These are phyloP conservation scores for Vitis hybrid DNA, from an alignment of 177 flowering plant genomes.

Conservation along the genomic window DNA sequence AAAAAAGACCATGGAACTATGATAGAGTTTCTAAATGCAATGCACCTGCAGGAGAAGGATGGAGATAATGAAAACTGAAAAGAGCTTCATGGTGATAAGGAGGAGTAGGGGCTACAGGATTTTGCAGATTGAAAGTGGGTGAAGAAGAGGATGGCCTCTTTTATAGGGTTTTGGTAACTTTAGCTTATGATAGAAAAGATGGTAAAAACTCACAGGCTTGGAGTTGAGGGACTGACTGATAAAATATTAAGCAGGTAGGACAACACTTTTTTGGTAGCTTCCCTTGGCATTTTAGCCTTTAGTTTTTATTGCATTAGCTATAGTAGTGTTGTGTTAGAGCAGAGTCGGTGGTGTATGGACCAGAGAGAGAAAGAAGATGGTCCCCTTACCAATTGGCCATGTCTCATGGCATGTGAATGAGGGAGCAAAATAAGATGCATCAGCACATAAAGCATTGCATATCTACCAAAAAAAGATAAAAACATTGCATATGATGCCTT, in stretches of 20 bases:
- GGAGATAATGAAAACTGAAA: conserved; percentile 16
- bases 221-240: not conserved
- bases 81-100: conserved; percentile 19
- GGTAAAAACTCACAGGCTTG: not conserved
- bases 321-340: too few species aligned
- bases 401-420: not conserved
- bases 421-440: not conserved
- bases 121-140: not conserved
- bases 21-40: not conserved
- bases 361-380: conserved; percentile 1
- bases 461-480: not conserved
- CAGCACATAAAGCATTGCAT: not conserved
- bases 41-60: conserved; percentile 35
- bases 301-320: not conserved
- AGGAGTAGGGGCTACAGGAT: too few species aligned
- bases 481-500: not conserved
- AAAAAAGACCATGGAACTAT: not conserved
- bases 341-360: conserved; percentile 1
- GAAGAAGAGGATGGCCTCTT: not conserved
- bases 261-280: conserved; percentile 3
- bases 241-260: not conserved
- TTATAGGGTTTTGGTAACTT: not conserved
- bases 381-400: not conserved
- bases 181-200: not conserved
- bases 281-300: not conserved